These are phyloP conservation scores for Rubia tinctorum DNA, from an alignment of 305 asterid genomes.

Conservation along the genomic window DNA sequence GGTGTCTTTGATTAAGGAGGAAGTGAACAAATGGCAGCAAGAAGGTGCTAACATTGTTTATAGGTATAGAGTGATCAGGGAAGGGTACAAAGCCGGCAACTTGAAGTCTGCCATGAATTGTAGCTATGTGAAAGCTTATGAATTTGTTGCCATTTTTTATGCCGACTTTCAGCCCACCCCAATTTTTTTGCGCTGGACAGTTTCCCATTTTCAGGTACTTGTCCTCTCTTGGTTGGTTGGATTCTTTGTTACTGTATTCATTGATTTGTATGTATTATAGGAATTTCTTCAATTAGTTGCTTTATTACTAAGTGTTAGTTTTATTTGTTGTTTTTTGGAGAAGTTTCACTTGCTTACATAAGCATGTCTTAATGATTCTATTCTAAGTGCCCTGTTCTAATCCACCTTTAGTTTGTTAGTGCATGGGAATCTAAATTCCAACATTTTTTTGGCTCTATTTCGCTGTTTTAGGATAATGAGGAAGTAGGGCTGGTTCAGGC, in stretches of 20 bases:
- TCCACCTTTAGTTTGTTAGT: conserved; percentile 10
- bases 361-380: no score
- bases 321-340: not conserved
- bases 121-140: conserved; percentile 82
- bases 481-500: no score
- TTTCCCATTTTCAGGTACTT: conserved; percentile 83
- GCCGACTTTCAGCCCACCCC: conserved; percentile 89
- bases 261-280: not conserved
- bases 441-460: no score
- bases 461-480: no score
- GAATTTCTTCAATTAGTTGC: conserved; percentile 32
- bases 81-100: conserved; percentile 93
- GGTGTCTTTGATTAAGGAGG: no score
- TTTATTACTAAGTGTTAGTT: not conserved
- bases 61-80: conserved; percentile 79
- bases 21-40: conserved; percentile 72
- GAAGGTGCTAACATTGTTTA: conserved; percentile 75
- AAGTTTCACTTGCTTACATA: not conserved
- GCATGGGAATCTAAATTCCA: conserved; percentile 10
- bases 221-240: not conserved
- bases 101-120: conserved; percentile 90
- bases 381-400: not conserved
- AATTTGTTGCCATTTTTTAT: conserved; percentile 83
- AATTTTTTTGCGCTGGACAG: conserved; percentile 77
- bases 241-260: not conserved